Percentiles rank a stretch among this genome's conserved stretches.
phyloP scores from a whole-genome alignment of 1,139 yeast genomes.

The Waltiozyma solani region DNA sequence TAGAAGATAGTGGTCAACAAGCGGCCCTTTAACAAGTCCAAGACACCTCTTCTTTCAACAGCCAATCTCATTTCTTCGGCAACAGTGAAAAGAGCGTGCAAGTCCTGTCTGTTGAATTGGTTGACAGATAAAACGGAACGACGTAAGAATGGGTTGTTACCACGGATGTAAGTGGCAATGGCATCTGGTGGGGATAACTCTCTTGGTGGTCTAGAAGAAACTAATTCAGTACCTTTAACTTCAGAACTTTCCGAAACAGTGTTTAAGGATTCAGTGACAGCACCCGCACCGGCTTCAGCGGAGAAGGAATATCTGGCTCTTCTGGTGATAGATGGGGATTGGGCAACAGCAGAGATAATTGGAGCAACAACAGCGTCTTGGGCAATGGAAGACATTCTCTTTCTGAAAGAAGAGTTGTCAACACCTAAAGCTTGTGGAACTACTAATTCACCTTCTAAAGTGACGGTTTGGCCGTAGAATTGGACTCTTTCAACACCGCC shows the following conservation, averaged over 20 bases:
- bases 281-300: constrained; percentile 28
- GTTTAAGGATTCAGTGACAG: constrained; percentile 17
- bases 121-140: constrained; percentile 82
- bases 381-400: constrained; percentile 17
- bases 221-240: constrained; percentile 58
- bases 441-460: constrained; percentile 71
- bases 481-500: constrained; percentile 90
- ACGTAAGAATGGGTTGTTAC: constrained; percentile 81
- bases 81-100: constrained; percentile 87
- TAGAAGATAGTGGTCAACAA: constrained; percentile 92
- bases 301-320: constrained; percentile 31
- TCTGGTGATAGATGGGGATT: constrained; percentile 18
- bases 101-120: constrained; percentile 77
- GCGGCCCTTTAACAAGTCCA: constrained; percentile 84
- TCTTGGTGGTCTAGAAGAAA: constrained; percentile 61
- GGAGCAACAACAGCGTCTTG: constrained; percentile 10
- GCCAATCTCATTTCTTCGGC: constrained; percentile 98
- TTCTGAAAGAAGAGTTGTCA: constrained; percentile 30
- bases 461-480: constrained; percentile 67
- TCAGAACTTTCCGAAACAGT: constrained; percentile 26
- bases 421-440: constrained; percentile 51
- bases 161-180: constrained; percentile 63
- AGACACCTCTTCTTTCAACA: constrained; percentile 92
- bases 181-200: constrained; percentile 73
- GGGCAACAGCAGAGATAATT: constrained; percentile 11